Conservation (phyloP, 192 early-diverging fungal species). For the Backusella mclennaniae region DNA sequence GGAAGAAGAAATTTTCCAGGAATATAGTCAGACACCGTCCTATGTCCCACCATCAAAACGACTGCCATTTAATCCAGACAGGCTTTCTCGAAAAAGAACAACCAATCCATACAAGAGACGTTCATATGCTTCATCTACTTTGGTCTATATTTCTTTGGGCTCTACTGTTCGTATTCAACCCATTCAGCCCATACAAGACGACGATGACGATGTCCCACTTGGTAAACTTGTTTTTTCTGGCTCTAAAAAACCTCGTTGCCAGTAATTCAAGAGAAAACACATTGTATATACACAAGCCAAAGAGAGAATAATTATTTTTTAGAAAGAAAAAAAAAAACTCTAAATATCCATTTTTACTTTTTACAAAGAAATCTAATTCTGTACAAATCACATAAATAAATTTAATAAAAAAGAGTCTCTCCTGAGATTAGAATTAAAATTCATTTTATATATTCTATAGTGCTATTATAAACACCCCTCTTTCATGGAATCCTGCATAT, state of each 20-base stretch:
- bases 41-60: not conserved
- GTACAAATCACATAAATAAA: not conserved
- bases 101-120: not conserved
- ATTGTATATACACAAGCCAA: not conserved
- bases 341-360: not conserved
- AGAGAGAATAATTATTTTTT: not conserved
- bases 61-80: constrained; percentile 1
- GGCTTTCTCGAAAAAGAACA: not conserved
- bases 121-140: constrained; percentile 4
- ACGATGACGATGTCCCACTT: constrained; percentile 17
- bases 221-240: not conserved
- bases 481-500: too few species aligned
- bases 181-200: not conserved
- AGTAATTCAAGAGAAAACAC: not conserved
- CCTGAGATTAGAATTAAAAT: not conserved
- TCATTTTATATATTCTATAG: not conserved
- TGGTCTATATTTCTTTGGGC: not conserved
- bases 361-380: not conserved
- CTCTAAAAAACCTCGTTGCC: not conserved
- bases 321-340: not conserved
- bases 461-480: too few species aligned
- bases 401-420: not conserved
- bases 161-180: not conserved
- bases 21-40: not conserved
- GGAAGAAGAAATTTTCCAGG: not conserved